phyloP scores from a whole-genome alignment of 805 yeast genomes.

The Pichia phayaonensis region DNA sequence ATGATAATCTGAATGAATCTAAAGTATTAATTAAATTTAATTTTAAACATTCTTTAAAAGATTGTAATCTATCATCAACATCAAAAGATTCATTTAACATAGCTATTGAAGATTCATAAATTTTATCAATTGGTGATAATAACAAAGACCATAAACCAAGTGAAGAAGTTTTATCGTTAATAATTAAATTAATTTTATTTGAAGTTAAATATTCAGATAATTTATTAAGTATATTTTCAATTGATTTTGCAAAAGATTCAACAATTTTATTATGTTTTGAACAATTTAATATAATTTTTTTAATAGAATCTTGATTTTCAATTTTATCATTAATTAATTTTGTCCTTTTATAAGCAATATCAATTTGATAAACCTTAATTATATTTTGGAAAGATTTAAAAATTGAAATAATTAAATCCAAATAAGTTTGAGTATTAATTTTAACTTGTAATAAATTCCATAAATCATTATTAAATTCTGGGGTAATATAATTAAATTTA shows the following conservation, averaged over 20 bases:
- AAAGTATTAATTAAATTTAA: constrained; percentile 39
- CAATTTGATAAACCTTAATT: constrained; percentile 16
- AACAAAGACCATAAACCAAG: constrained; percentile 70
- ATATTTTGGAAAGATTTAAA: constrained; percentile 15
- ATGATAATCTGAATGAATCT: constrained; percentile 31
- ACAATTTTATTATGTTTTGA: constrained; percentile 24
- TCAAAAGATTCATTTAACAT: constrained; percentile 71
- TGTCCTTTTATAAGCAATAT: constrained; percentile 17
- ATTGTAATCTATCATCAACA: constrained; percentile 72
- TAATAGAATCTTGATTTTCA: constrained; percentile 14
- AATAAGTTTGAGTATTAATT: constrained; percentile 13
- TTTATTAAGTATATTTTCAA: constrained; percentile 21
- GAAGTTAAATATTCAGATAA: constrained; percentile 20
- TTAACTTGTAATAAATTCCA: constrained; percentile 22
- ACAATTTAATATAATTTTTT: constrained; percentile 18
- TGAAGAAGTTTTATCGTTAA: constrained; percentile 37
- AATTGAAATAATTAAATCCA: constrained; percentile 12
- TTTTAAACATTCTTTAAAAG: constrained; percentile 48
- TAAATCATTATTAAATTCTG: constrained; percentile 17
- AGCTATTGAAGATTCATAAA: constrained; percentile 65
- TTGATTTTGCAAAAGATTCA: constrained; percentile 10
- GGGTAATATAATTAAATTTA: constrained; percentile 13
- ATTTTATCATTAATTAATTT: constrained; percentile 7
- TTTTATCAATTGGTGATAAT: constrained; percentile 48
- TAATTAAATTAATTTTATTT: constrained; percentile 25